Conservation (phyloP, 2,329 filamentous ascomycete genomes). For the Thermomyces lanuginosus region DNA sequence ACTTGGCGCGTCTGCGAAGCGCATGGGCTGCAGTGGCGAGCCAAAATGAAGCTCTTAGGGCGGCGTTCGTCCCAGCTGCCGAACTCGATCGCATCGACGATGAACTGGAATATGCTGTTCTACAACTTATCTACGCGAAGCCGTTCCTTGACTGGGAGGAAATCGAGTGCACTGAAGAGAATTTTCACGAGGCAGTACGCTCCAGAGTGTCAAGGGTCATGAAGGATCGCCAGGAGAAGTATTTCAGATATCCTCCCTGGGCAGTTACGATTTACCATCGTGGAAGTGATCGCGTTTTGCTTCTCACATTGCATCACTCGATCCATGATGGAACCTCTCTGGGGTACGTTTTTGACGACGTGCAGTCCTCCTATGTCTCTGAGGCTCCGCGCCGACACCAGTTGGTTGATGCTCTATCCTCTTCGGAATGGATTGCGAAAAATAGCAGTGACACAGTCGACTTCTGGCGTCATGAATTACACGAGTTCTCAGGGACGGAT, state of each 20-base stretch:
- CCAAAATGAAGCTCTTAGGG: slow-evolving; percentile 21
- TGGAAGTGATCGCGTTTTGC: slow-evolving; percentile 13
- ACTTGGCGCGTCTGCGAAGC: slow-evolving; percentile 14
- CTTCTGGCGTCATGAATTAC: slow-evolving; percentile 14
- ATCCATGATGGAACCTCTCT: slow-evolving; percentile 3
- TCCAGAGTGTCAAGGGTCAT: slow-evolving; percentile 12
- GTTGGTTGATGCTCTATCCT: slow-evolving; percentile 13
- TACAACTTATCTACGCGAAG: slow-evolving; percentile 16
- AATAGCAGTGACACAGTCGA: slow-evolving; percentile 7
- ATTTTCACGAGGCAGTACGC: slow-evolving; percentile 7
- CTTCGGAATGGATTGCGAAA: no score
- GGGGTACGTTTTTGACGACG: slow-evolving; percentile 6
- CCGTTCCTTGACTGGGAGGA: slow-evolving; percentile 13
- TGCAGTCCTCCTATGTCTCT: slow-evolving; percentile 4
- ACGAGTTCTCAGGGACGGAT: slow-evolving; percentile 11
- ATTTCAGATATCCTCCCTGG: slow-evolving; percentile 21
- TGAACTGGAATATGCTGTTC: slow-evolving; percentile 10
- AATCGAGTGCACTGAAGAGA: slow-evolving; percentile 6
- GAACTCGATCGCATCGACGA: slow-evolving; percentile 7
- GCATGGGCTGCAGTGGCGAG: slow-evolving; percentile 18
- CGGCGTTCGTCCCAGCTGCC: slow-evolving; percentile 20
- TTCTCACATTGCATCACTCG: slow-evolving; percentile 8
- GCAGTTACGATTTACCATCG: slow-evolving; percentile 19
- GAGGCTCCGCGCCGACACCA: slow-evolving; percentile 10
- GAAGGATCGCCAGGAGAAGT: slow-evolving; percentile 11